Conservation (phyloP, 805 yeast species). For the Yarrowia sp. region DNA sequence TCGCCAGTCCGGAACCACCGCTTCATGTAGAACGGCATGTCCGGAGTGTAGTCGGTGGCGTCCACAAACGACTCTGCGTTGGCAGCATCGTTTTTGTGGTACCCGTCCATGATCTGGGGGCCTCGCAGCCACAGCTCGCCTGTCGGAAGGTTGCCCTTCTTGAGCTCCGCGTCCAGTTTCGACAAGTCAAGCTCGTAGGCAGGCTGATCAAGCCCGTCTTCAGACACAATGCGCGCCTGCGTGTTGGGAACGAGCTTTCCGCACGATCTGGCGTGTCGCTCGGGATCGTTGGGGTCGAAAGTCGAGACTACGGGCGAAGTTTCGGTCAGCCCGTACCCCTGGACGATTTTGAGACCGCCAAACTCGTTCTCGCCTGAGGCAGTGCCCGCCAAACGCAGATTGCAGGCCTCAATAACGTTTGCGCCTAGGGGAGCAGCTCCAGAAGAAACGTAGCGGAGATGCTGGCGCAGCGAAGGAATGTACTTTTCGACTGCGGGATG, state of each 20-base stretch:
- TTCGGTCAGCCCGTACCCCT: conserved; percentile 28
- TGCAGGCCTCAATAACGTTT: neutral
- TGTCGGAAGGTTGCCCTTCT: conserved; percentile 28
- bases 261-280: conserved; percentile 4
- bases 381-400: conserved; percentile 26
- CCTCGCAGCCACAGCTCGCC: conserved; percentile 57
- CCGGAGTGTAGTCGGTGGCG: conserved; percentile 28
- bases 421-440: conserved; percentile 50
- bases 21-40: conserved; percentile 15
- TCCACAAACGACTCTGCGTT: conserved; percentile 47
- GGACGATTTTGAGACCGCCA: conserved; percentile 27
- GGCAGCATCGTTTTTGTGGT: conserved; percentile 50
- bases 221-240: conserved; percentile 16
- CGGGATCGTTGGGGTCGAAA: conserved; percentile 4
- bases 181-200: conserved; percentile 26
- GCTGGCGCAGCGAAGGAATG: conserved; percentile 43
- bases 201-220: conserved; percentile 24
- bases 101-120: conserved; percentile 52
- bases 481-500: conserved; percentile 46
- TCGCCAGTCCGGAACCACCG: conserved; percentile 60
- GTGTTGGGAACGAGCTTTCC: conserved; percentile 19
- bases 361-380: conserved; percentile 9
- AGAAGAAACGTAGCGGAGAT: conserved; percentile 43
- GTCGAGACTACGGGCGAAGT: conserved; percentile 29
- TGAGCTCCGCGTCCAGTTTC: conserved; percentile 3